Evolutionary conservation across 352 stramenopile genomes (phyloP).

Genomic region (Globisporangium barbulae): DNA sequence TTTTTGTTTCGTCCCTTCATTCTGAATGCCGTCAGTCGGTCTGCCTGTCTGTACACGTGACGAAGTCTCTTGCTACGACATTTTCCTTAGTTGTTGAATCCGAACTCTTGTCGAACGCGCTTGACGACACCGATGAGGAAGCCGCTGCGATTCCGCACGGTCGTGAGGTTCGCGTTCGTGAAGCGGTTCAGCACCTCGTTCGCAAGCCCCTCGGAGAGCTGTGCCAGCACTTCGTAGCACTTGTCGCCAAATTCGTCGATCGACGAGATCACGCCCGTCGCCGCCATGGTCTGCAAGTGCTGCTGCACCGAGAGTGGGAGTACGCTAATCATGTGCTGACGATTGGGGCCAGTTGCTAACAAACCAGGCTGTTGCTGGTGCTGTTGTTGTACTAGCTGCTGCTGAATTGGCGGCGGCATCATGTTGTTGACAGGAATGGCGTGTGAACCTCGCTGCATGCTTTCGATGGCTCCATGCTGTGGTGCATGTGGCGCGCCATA

Average conservation of each 20-base stretch:
- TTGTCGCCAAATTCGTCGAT: constrained; percentile 77
- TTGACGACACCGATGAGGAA: constrained; percentile 85
- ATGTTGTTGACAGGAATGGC: constrained; percentile 12
- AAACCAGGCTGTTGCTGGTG: background rate
- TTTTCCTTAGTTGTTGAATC: constrained; percentile 34
- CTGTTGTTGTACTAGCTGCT: background rate
- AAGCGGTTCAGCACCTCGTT: constrained; percentile 79
- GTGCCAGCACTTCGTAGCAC: constrained; percentile 76
- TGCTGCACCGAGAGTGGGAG: constrained; percentile 67
- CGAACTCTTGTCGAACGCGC: constrained; percentile 73
- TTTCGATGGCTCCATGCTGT: constrained; percentile 17
- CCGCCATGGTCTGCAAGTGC: constrained; percentile 60
- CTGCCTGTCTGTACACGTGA: background rate
- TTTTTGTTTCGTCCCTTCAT: background rate
- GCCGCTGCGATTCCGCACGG: constrained; percentile 74
- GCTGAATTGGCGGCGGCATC: background rate
- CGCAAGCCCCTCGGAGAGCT: constrained; percentile 67
- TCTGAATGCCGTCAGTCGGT: background rate
- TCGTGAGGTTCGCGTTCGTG: constrained; percentile 60
- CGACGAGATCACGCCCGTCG: constrained; percentile 46
- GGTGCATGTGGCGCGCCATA: constrained; percentile 28
- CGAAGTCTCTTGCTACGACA: background rate
- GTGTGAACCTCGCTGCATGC: constrained; percentile 5
- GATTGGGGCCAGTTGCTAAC: constrained; percentile 11
- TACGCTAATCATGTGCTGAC: constrained; percentile 21